Evolutionary conservation across 228 moss, liverwort and hornwort genomes (phyloP).

Genomic region (Sphagnum magellanicum): DNA sequence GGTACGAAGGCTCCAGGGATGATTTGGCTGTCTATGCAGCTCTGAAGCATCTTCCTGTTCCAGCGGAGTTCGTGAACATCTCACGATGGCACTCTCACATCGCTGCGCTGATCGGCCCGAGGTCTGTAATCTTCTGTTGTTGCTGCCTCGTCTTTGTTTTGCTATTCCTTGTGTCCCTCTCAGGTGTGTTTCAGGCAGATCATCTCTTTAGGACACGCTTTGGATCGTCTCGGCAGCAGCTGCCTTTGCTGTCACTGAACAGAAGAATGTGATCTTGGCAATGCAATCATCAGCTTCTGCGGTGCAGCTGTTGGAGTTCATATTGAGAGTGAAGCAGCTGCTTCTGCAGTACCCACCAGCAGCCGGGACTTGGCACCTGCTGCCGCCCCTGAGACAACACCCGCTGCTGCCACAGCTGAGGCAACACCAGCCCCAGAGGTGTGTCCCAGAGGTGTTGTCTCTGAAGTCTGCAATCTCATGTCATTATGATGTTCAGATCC

Average conservation of each 20-base stretch:
- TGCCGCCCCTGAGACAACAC: constrained; percentile 6
- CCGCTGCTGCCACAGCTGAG: background rate
- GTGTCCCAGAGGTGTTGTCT: constrained; percentile 1
- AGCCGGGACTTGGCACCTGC: constrained; percentile 10
- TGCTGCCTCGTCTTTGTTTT: too few relatives aligned
- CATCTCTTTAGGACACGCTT: background rate
- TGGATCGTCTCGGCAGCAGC: background rate
- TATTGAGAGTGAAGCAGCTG: constrained; percentile 39
- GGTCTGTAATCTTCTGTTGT: background rate
- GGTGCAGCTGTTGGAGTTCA: constrained; percentile 37
- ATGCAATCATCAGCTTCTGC: constrained; percentile 13
- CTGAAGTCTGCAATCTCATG: constrained; percentile 5
- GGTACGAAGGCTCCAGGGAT: constrained; percentile 55
- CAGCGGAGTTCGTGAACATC: constrained; percentile 39
- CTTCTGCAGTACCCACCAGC: background rate
- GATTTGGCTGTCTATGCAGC: constrained; percentile 46
- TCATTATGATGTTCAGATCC: too few relatives aligned
- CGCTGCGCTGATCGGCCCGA: constrained; percentile 31
- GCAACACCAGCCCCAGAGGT: too few relatives aligned
- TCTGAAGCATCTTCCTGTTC: constrained; percentile 24
- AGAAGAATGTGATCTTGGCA: too few relatives aligned
- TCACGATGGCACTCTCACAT: constrained; percentile 64
- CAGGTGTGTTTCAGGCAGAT: too few relatives aligned
- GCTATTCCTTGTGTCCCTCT: too few relatives aligned
- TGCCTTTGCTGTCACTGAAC: too few relatives aligned